Evolutionary conservation across 2,329 filamentous ascomycete species (phyloP).

Genomic region (Neurospora crassa): DNA sequence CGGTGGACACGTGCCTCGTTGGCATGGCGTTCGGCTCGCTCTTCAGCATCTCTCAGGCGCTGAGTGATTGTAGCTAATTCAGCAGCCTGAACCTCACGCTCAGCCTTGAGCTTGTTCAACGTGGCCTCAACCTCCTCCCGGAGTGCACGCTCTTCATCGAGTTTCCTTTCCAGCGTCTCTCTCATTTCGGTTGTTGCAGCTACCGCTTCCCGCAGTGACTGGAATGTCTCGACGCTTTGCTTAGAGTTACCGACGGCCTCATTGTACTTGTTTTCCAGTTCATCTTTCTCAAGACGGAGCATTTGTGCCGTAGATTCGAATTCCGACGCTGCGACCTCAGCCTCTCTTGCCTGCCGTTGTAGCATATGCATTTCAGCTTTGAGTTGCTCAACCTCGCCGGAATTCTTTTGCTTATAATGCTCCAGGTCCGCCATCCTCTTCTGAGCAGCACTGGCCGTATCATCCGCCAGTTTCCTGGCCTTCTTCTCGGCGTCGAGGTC

Average conservation of each 20-base stretch:
- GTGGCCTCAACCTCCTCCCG: conserved; percentile 70
- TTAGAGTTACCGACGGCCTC: conserved; percentile 57
- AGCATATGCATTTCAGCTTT: conserved; percentile 76
- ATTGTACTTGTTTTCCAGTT: conserved; percentile 59
- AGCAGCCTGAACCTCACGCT: conserved; percentile 70
- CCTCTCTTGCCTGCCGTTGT: conserved; percentile 70
- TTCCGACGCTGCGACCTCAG: conserved; percentile 68
- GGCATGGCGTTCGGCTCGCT: conserved; percentile 77
- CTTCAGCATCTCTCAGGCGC: conserved; percentile 75
- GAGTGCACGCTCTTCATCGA: conserved; percentile 72
- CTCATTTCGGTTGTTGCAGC: conserved; percentile 70
- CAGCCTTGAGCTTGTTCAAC: conserved; percentile 63
- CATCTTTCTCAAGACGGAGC: conserved; percentile 77
- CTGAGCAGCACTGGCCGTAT: conserved; percentile 73
- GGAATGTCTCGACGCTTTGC: conserved; percentile 62
- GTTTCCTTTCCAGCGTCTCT: conserved; percentile 64
- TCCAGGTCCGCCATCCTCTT: conserved; percentile 79
- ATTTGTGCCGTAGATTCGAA: conserved; percentile 65
- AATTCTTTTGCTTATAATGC: conserved; percentile 70
- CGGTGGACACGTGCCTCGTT: conserved; percentile 81
- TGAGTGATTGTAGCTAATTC: conserved; percentile 69
- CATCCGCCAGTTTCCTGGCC: conserved; percentile 76
- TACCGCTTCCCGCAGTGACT: conserved; percentile 68
- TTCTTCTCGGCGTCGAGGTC: conserved; percentile 76
- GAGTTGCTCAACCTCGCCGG: conserved; percentile 75